A percentile compares a stretch with the other conserved stretches of the same genome.
phyloP scores from a whole-genome alignment of 805 yeast genomes.

The Yarrowia hollandica region DNA sequence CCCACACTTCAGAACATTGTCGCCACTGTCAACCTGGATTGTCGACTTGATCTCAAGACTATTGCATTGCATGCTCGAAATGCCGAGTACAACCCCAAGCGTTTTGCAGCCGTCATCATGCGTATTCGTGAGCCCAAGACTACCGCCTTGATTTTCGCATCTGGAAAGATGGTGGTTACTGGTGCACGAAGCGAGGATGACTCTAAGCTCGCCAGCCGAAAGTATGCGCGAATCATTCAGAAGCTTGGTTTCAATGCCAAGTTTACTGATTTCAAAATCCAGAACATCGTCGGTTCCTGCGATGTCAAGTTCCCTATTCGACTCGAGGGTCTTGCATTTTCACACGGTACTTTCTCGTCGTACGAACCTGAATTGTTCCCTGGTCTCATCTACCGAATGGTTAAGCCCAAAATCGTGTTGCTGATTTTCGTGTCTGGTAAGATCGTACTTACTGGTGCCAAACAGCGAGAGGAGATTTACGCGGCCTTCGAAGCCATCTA shows the following conservation, averaged over 20 bases:
- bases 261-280: conserved; percentile 96
- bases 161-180: conserved; percentile 99
- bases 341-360: conserved; percentile 98
- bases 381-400: conserved; percentile 98
- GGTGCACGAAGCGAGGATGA: conserved; percentile 99
- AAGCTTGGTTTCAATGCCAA: conserved; percentile 97
- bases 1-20: conserved; percentile 91
- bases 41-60: conserved; percentile 92
- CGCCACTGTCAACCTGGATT: conserved; percentile 95
- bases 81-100: conserved; percentile 96
- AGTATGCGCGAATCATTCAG: conserved; percentile 96
- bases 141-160: conserved; percentile 94
- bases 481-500: conserved; percentile 98
- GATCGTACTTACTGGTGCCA: conserved; percentile 97
- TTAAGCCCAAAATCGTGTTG: conserved; percentile 94
- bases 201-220: conserved; percentile 95
- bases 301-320: conserved; percentile 98
- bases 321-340: conserved; percentile 93
- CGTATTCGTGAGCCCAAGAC: conserved; percentile 98
- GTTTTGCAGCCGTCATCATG: conserved; percentile 99
- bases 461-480: conserved; percentile 97
- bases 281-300: conserved; percentile 97
- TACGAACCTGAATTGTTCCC: conserved; percentile 98
- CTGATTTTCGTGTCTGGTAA: conserved; percentile 96
- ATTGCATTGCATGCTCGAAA: conserved; percentile 98